A percentile compares a stretch with the other conserved stretches of the same genome.
These are phyloP conservation scores for Creolimax fragrantissima DNA, from an alignment of 78 protist genomes.

Conservation along the genomic window DNA sequence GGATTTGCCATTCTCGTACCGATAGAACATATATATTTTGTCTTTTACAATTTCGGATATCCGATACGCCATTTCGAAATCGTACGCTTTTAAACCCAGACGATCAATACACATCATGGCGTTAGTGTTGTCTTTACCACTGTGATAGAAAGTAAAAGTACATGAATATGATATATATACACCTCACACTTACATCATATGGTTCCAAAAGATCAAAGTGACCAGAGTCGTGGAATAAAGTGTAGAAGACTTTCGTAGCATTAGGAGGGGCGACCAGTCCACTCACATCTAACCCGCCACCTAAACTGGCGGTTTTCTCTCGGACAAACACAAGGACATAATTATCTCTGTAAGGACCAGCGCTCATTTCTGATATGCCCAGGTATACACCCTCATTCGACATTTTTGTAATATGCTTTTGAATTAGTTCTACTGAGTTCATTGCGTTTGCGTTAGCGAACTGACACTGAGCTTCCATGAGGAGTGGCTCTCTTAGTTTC, in stretches of 20 bases:
- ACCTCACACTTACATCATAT: background rate
- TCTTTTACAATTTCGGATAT: no score
- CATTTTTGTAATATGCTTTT: conserved; percentile 21
- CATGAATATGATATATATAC: no score
- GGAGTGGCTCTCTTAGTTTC: background rate
- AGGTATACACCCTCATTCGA: background rate
- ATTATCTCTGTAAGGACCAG: conserved; percentile 10
- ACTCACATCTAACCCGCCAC: background rate
- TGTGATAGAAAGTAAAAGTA: no score
- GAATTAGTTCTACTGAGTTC: background rate
- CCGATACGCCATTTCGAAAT: no score
- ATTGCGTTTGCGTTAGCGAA: background rate
- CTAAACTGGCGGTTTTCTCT: background rate
- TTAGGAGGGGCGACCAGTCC: background rate
- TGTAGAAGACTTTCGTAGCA: conserved; percentile 16
- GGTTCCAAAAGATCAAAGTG: conserved; percentile 24
- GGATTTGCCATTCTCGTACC: no score
- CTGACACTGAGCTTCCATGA: conserved; percentile 18
- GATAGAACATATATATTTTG: no score
- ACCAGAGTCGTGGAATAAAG: conserved; percentile 20
- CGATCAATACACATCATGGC: no score
- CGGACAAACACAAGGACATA: conserved; percentile 7
- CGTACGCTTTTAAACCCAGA: no score
- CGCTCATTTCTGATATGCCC: conserved; percentile 23
- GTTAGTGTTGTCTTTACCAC: no score